Base-by-base conservation (phyloP, 768 basidiomycete species). In the Zangia roseola region DNA sequence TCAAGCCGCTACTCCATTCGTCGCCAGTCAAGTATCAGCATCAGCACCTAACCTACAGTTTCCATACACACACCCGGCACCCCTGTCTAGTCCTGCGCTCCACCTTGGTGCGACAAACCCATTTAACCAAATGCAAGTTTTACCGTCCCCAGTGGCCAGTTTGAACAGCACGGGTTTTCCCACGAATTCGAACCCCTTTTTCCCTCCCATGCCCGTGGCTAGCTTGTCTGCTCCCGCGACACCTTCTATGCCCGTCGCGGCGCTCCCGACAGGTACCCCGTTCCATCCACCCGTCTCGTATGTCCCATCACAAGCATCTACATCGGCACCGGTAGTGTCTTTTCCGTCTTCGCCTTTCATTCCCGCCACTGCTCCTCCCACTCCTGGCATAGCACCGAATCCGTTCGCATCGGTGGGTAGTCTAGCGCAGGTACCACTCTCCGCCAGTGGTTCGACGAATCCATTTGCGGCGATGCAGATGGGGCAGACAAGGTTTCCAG, bases 401-500 rank as follows among this genome's bases (percentile, higher is more conserved):
- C 59, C 63, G 12, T 63, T 61, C 26, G 34, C 38, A 26, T 52
- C 48, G 14, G 13, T 33, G 1, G 35, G 35, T 17, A n/a, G 26
- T 21, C 50, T 58, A 2, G 44, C 37, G 0, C 68, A 70, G 59
- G 48, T 64, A 57, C 62, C 71, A 52, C 46, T 58, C 25, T 36
- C 53, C 3, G 17, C 43, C 13, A 25, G 23, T 4, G 49, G 35
- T n/a, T 3, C 36, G 16, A 45, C 23, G 33, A 62, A 58, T 31
- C 56, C 61, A 6, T 64, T 61, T 34, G 40, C 61, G 8, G 43
- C 43, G 34, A 45, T 55, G 43, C 57, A 55, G 13, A 45, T 45
- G 39, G 49, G 46, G 6, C 62, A 53, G 23, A 13, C 21, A 2
- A 61, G 53, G 12, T 61, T 60, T 23, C 42, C 58, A 40, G 47